These are phyloP conservation scores for Aspergillus pseudotamarii DNA, from an alignment of 2,329 filamentous ascomycete genomes.

Conservation along the genomic window DNA sequence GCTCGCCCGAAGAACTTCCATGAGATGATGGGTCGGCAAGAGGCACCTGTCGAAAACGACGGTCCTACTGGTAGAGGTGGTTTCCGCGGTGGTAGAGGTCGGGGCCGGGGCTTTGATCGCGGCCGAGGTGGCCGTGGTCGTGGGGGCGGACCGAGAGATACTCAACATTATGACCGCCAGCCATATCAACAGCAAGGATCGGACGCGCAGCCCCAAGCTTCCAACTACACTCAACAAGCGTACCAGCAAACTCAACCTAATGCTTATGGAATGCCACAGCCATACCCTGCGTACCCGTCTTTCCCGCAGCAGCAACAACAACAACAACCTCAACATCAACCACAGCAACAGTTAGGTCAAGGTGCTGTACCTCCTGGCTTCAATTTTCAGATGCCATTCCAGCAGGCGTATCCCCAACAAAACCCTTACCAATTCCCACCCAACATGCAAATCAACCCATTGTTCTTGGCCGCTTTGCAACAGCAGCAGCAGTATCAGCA, in stretches of 20 bases:
- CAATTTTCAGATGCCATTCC: constrained; percentile 44
- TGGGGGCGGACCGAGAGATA: constrained; percentile 35
- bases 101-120: constrained; percentile 46
- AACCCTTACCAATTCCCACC: constrained; percentile 45
- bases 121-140: constrained; percentile 42
- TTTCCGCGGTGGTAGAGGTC: constrained; percentile 52
- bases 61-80: constrained; percentile 34
- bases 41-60: constrained; percentile 39
- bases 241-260: constrained; percentile 30
- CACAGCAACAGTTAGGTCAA: constrained; percentile 29
- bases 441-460: constrained; percentile 60
- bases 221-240: constrained; percentile 25
- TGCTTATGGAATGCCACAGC: constrained; percentile 30
- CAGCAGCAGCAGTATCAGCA: constrained; percentile 35
- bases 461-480: constrained; percentile 55
- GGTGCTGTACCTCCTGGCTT: constrained; percentile 33
- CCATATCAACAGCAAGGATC: constrained; percentile 26
- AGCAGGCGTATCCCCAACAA: constrained; percentile 46
- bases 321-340: constrained; percentile 40
- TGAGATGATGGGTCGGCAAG: constrained; percentile 48
- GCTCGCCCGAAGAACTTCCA: constrained; percentile 67
- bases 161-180: constrained; percentile 31
- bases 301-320: constrained; percentile 23
- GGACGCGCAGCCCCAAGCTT: constrained; percentile 24
- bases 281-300: constrained; percentile 30